Evolutionary conservation across 1,284 basidiomycete species (phyloP).

Genomic region (Leccinum subspadiceum): DNA sequence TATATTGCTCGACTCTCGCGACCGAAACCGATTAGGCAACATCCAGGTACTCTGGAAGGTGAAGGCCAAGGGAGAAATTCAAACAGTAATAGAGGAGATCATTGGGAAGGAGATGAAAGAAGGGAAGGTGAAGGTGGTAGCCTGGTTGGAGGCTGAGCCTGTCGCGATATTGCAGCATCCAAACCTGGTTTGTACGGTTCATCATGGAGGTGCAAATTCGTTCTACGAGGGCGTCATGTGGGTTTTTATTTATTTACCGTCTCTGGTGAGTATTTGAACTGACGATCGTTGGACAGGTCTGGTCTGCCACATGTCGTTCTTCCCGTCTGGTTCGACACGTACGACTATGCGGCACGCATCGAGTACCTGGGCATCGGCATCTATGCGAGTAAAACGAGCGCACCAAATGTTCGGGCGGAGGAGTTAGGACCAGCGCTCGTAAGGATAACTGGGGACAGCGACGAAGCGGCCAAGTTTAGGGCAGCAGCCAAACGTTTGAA

Average conservation of each 20-base stretch:
- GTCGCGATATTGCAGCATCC: constrained; percentile 13
- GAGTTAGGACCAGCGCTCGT: constrained; percentile 1
- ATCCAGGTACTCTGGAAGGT: constrained; percentile 12
- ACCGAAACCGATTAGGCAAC: background rate
- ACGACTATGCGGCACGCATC: constrained; percentile 5
- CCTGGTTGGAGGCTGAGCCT: constrained; percentile 12
- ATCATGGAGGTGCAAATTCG: constrained; percentile 18
- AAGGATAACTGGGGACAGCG: background rate
- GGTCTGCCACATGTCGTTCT: constrained; percentile 13
- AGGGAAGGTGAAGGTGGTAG: background rate
- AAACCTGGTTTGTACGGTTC: constrained; percentile 12
- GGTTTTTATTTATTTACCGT: background rate
- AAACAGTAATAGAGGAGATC: background rate
- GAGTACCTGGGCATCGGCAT: constrained; percentile 14
- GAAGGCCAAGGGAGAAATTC: background rate
- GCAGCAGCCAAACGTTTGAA: background rate
- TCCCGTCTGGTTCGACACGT: constrained; percentile 17
- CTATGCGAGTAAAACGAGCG: constrained; percentile 4
- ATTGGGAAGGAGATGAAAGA: background rate
- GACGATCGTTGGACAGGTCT: background rate
- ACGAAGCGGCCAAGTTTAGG: background rate
- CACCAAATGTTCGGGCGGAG: constrained; percentile 10
- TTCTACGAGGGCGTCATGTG: constrained; percentile 15
- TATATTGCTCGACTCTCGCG: constrained; percentile 1
- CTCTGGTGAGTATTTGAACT: background rate